A percentile compares a stretch with the other conserved stretches of the same genome.
phyloP scores from a whole-genome alignment of 768 basidiomycete species.

The Kwoniella dendrophila region DNA sequence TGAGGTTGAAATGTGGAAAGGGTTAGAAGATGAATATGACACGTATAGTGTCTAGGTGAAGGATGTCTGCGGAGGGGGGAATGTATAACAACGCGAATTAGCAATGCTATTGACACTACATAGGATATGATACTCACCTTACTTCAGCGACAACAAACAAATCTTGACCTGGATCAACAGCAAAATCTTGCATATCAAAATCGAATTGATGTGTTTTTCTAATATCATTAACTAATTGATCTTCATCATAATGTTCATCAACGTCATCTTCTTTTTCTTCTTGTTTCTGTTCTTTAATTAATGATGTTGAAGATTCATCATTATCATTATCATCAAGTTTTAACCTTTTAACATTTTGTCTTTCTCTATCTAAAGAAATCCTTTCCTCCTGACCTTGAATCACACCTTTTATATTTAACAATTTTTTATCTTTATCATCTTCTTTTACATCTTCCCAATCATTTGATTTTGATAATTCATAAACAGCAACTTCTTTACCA shows the following conservation, averaged over 20 bases:
- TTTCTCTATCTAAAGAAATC: no score
- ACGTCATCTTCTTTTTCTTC: conserved; percentile 22
- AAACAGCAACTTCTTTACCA: conserved; percentile 42
- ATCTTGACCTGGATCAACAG: conserved; percentile 54
- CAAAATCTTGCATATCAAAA: conserved; percentile 51
- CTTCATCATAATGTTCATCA: conserved; percentile 23
- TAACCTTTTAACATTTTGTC: no score
- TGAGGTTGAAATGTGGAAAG: conserved; percentile 48
- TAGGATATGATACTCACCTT: conserved; percentile 33
- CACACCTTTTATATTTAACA: no score
- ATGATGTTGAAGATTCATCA: no score
- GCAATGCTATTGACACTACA: not conserved
- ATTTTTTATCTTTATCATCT: conserved; percentile 14
- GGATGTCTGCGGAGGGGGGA: not conserved
- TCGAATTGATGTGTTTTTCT: conserved; percentile 29
- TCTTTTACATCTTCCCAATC: conserved; percentile 47
- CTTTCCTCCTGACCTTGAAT: no score
- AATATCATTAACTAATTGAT: conserved; percentile 28
- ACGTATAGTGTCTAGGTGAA: conserved; percentile 16
- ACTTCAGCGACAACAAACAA: conserved; percentile 48
- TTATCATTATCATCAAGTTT: no score
- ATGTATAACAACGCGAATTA: no score
- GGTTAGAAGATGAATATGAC: conserved; percentile 44
- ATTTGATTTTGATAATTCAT: conserved; percentile 40
- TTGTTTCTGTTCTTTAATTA: no score